phyloP scores from a whole-genome alignment of 768 basidiomycete species.

The Tulasnella sp. region DNA sequence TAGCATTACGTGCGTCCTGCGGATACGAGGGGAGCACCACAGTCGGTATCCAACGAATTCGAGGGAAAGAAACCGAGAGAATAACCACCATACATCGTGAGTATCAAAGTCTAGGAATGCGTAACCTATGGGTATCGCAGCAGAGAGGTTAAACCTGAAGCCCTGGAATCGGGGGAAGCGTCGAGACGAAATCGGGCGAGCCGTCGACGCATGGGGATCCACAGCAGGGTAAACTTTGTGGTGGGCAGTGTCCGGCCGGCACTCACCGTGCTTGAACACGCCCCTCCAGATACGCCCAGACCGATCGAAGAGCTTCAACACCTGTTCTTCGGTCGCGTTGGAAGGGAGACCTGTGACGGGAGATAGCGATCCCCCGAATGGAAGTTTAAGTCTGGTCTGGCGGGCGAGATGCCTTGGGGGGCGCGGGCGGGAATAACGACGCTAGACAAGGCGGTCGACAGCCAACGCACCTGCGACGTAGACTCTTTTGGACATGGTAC shows the following conservation, averaged over 20 bases:
- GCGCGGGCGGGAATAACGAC: neutral
- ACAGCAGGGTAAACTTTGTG: neutral
- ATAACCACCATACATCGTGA: neutral
- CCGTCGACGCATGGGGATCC: neutral
- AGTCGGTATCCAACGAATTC: neutral
- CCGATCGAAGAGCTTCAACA: neutral
- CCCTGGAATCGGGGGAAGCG: neutral
- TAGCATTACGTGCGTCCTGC: neutral
- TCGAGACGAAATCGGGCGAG: neutral
- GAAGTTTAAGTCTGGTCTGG: neutral
- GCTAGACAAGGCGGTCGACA: too few relatives aligned
- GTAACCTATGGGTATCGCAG: neutral
- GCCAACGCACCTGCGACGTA: neutral
- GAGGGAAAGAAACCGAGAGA: neutral
- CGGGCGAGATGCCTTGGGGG: neutral
- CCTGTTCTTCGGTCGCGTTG: neutral
- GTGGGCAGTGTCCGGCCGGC: neutral
- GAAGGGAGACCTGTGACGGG: neutral
- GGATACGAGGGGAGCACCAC: neutral
- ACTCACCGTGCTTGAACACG: neutral
- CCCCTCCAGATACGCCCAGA: neutral
- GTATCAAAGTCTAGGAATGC: neutral
- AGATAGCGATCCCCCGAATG: neutral
- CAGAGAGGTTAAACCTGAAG: neutral
- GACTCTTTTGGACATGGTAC: neutral